Conservation (phyloP, 257 asterid species). For the Solanum boliviense region DNA sequence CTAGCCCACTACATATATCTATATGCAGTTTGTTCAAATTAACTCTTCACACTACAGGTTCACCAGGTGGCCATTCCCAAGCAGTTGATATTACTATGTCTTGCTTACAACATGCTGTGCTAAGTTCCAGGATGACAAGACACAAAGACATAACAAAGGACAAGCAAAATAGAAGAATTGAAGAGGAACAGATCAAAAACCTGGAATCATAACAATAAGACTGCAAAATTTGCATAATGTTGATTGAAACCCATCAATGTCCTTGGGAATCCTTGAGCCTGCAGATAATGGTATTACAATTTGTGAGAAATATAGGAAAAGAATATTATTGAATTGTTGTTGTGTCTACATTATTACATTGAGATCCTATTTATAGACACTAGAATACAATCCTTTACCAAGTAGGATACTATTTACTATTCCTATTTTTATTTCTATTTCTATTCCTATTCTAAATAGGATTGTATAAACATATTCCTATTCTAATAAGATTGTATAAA, state of each 20-base stretch:
- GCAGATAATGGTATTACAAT: conserved; percentile 11
- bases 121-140: not conserved
- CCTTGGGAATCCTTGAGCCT: conserved; percentile 37
- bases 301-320: no score
- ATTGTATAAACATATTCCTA: no score
- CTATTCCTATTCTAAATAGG: no score
- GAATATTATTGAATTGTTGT: no score
- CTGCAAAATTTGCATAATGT: conserved; percentile 63
- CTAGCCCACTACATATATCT: not conserved
- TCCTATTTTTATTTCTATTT: no score
- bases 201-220: conserved; percentile 66
- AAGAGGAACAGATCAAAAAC: conserved; percentile 19
- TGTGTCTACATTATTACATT: no score
- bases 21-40: not conserved
- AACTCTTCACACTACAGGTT: not conserved
- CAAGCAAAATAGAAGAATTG: not conserved
- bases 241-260: conserved; percentile 33
- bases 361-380: no score
- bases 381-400: no score
- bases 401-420: no score
- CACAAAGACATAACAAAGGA: not conserved
- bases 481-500: no score
- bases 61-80: not conserved
- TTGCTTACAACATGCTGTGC: not conserved
- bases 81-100: not conserved